phyloP scores from a whole-genome alignment of 257 asterid species.

The Handroanthus guayacan region DNA sequence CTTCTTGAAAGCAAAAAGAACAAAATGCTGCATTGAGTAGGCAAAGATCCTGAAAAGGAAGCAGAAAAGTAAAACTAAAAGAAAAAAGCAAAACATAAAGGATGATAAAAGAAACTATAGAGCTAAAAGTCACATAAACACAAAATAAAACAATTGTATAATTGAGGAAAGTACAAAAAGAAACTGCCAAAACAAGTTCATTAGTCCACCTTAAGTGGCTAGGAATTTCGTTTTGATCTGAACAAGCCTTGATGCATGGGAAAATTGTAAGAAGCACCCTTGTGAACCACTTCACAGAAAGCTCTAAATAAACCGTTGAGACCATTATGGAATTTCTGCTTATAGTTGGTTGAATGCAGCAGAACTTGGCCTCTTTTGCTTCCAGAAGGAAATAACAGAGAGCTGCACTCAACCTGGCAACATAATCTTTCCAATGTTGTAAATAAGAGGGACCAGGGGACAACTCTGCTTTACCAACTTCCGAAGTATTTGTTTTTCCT shows the following conservation, averaged over 20 bases:
- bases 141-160: conserved; percentile 34
- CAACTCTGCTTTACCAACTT: conserved; percentile 43
- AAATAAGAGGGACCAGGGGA: conserved; percentile 50
- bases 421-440: conserved; percentile 77
- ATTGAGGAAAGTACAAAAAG: conserved; percentile 31
- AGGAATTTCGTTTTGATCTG: conserved; percentile 79
- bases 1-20: conserved; percentile 72
- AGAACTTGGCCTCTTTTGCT: conserved; percentile 55
- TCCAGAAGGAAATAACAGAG: conserved; percentile 78
- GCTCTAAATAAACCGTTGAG: conserved; percentile 83
- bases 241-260: conserved; percentile 95
- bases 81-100: conserved; percentile 24
- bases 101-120: conserved; percentile 20
- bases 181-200: conserved; percentile 32
- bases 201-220: conserved; percentile 73
- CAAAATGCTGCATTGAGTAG: conserved; percentile 71
- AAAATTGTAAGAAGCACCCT: conserved; percentile 88
- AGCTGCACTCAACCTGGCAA: conserved; percentile 69
- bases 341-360: conserved; percentile 51
- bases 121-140: conserved; percentile 28
- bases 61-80: conserved; percentile 26
- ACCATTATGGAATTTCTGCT: conserved; percentile 61
- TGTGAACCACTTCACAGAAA: conserved; percentile 92
- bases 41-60: conserved; percentile 77
- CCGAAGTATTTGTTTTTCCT: conserved; percentile 46